Percentiles rank a stretch among this genome's conserved stretches.
phyloP scores from a whole-genome alignment of 352 stramenopile genomes.

The Hyphochytrium catenoides region DNA sequence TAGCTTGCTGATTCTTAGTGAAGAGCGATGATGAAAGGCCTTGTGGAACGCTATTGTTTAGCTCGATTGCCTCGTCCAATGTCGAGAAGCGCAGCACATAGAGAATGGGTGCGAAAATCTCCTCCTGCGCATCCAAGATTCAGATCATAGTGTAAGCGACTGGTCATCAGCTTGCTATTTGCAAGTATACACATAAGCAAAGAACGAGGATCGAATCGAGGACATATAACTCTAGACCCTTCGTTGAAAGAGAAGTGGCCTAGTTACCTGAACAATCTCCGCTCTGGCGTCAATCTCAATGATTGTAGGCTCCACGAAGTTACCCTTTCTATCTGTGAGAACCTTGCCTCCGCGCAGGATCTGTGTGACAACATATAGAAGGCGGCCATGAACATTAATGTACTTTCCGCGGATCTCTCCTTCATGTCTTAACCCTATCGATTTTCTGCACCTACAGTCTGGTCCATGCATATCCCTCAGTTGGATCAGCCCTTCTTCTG shows the following conservation, averaged over 20 bases:
- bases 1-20: slow-evolving; percentile 66
- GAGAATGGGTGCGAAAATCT: slow-evolving; percentile 72
- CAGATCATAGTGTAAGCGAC: background rate
- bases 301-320: slow-evolving; percentile 77
- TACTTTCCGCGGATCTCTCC: no score
- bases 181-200: background rate
- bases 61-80: slow-evolving; percentile 66
- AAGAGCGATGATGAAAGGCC: slow-evolving; percentile 71
- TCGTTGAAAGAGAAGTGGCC: background rate
- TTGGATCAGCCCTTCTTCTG: no score
- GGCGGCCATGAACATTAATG: no score
- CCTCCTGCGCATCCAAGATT: slow-evolving; percentile 22
- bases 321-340: slow-evolving; percentile 34
- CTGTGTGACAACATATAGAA: no score
- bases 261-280: slow-evolving; percentile 34
- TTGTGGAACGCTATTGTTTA: slow-evolving; percentile 75
- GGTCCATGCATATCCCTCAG: no score
- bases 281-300: slow-evolving; percentile 49
- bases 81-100: slow-evolving; percentile 70
- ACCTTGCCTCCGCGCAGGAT: slow-evolving; percentile 60
- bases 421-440: no score
- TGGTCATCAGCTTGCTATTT: background rate
- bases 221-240: background rate
- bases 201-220: background rate
- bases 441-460: no score